These are phyloP conservation scores for Raphanus sativus DNA, from an alignment of 345 rosid species.

Conservation along the genomic window DNA sequence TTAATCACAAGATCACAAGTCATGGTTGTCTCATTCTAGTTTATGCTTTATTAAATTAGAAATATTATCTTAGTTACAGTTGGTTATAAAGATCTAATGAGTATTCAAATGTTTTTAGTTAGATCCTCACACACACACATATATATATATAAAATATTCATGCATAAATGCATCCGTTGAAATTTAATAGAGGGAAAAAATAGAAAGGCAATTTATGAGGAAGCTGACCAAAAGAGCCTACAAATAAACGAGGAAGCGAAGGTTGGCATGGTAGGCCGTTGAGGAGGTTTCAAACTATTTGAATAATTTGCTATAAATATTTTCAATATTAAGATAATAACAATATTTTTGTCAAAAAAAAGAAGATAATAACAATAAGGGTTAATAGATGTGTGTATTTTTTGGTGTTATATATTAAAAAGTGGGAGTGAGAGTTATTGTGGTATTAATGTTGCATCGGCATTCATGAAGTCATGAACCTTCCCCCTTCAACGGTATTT, in stretches of 20 bases:
- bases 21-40: background rate
- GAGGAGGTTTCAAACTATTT: conserved; percentile 20
- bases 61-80: background rate
- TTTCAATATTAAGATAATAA: background rate
- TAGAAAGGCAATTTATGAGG: conserved; percentile 28
- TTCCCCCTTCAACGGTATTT: conserved; percentile 43
- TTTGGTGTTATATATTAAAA: conserved; percentile 25
- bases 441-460: conserved; percentile 39
- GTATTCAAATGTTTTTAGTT: background rate
- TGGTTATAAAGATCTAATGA: background rate
- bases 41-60: background rate
- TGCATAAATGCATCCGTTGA: conserved; percentile 21
- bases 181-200: background rate
- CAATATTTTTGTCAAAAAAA: no score
- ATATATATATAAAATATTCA: background rate
- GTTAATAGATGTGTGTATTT: background rate
- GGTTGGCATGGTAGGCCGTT: conserved; percentile 24
- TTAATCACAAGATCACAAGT: no score
- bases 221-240: conserved; percentile 27
- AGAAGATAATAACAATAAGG: background rate
- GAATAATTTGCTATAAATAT: background rate
- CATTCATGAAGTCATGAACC: conserved; percentile 38
- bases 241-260: conserved; percentile 20
- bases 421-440: conserved; percentile 38
- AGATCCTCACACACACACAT: background rate